Evolutionary conservation across 2,329 filamentous ascomycete species (phyloP).

Genomic region (Curvularia sp.): DNA sequence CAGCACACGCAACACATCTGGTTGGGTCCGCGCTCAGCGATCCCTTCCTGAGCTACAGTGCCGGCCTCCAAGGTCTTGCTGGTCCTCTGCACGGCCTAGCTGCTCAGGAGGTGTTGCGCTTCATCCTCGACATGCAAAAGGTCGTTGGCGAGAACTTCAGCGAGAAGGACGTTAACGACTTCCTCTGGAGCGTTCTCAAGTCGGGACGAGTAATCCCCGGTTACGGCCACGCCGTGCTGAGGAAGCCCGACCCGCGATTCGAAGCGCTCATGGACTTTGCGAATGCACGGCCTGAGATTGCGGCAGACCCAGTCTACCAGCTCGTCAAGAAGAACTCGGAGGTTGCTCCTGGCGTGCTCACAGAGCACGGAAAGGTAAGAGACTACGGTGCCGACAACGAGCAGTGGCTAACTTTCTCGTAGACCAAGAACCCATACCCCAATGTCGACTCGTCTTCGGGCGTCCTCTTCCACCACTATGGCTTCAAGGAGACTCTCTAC

Average conservation of each 20-base stretch:
- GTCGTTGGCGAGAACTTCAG: constrained; percentile 79
- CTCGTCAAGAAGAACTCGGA: constrained; percentile 93
- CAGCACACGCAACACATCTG: constrained; percentile 91
- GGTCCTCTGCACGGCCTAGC: constrained; percentile 94
- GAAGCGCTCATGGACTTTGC: constrained; percentile 97
- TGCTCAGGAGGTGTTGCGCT: constrained; percentile 95
- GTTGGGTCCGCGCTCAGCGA: constrained; percentile 95
- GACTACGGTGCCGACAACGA: background rate
- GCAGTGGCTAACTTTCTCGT: constrained; percentile 9
- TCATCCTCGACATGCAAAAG: constrained; percentile 96
- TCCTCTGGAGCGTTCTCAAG: constrained; percentile 92
- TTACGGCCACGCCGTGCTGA: constrained; percentile 93
- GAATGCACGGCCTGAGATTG: constrained; percentile 81
- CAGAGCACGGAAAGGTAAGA: constrained; percentile 84
- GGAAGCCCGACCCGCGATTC: constrained; percentile 96
- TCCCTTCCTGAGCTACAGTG: constrained; percentile 94
- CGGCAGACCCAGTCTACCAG: constrained; percentile 87
- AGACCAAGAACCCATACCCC: constrained; percentile 95
- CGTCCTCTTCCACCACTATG: constrained; percentile 97
- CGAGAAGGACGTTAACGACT: constrained; percentile 82
- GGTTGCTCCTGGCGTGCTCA: constrained; percentile 88
- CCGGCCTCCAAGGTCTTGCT: constrained; percentile 91
- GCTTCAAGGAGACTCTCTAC: constrained; percentile 96
- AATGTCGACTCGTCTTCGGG: constrained; percentile 95
- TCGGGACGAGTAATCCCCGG: constrained; percentile 93